phyloP scores from a whole-genome alignment of 208 protist species.

The Polymyxa betae region DNA sequence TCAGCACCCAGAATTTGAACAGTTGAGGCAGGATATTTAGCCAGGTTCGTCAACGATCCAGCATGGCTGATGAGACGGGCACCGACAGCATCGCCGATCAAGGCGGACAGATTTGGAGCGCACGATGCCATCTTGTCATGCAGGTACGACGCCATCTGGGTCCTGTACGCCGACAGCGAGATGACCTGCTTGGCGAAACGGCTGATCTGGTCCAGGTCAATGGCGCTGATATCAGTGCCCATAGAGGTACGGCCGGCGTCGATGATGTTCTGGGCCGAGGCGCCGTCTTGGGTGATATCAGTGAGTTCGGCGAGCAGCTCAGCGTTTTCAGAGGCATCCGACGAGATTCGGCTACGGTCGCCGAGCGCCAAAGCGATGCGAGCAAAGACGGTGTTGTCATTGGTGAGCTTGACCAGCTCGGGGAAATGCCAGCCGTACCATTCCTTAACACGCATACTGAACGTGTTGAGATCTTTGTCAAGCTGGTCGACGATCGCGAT shows the following conservation, averaged over 20 bases:
- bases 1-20: conserved; percentile 99
- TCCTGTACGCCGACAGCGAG: conserved; percentile 86
- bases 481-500: conserved; percentile 96
- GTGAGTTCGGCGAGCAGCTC: conserved; percentile 18
- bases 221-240: conserved; percentile 76
- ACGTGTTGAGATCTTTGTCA: conserved; percentile 99
- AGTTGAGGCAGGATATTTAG: conserved; percentile 98
- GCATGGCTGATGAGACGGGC: conserved; percentile 96
- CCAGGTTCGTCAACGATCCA: conserved; percentile 91
- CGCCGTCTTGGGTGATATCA: conserved; percentile 3
- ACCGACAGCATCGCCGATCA: conserved; percentile 97
- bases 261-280: conserved; percentile 75
- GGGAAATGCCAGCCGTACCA: conserved; percentile 99
- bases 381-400: conserved; percentile 92
- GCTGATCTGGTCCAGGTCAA: conserved; percentile 94
- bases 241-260: conserved; percentile 92
- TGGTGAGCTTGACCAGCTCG: conserved; percentile 93
- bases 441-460: conserved; percentile 91
- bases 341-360: neutral
- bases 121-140: conserved; percentile 88
- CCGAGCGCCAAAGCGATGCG: conserved; percentile 85
- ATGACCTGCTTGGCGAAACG: conserved; percentile 90
- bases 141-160: conserved; percentile 90
- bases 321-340: neutral
- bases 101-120: conserved; percentile 93